Evolutionary conservation across 129 eudicot genomes (phyloP).

Genomic region (Pulicaria dysenterica): DNA sequence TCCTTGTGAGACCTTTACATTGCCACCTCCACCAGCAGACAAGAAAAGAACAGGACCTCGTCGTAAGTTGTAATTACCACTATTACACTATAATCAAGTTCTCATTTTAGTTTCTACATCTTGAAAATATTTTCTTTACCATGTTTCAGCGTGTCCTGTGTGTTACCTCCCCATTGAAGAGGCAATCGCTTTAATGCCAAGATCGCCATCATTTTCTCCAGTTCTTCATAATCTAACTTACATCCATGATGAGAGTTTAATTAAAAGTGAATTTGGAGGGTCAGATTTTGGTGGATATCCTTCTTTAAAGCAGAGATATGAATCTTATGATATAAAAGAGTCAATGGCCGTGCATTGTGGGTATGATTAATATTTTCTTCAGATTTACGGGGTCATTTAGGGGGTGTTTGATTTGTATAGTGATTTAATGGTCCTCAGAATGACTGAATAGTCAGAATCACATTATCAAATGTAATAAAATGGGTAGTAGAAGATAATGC

Average conservation of each 20-base stretch:
- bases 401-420: not conserved
- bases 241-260: slow-evolving; percentile 61
- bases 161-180: slow-evolving; percentile 74
- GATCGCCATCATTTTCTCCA: slow-evolving; percentile 67
- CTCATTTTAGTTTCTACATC: slow-evolving; percentile 14
- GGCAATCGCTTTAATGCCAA: slow-evolving; percentile 68
- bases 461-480: not conserved
- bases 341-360: slow-evolving; percentile 78
- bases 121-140: slow-evolving; percentile 13
- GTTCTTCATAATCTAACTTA: slow-evolving; percentile 57
- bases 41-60: slow-evolving; percentile 81
- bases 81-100: not conserved
- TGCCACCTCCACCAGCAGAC: slow-evolving; percentile 93
- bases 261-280: slow-evolving; percentile 79
- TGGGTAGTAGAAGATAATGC: not conserved
- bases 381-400: slow-evolving; percentile 3
- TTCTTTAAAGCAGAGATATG: slow-evolving; percentile 61
- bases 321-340: slow-evolving; percentile 69
- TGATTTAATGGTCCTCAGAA: not conserved
- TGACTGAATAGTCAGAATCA: not conserved
- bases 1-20: slow-evolving; percentile 69
- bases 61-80: slow-evolving; percentile 21
- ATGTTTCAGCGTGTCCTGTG: slow-evolving; percentile 75
- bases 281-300: slow-evolving; percentile 84
- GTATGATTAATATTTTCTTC: slow-evolving; percentile 39